Base-by-base conservation (phyloP, 148 eudicot genomes). In the Amaranthus palmeri region DNA sequence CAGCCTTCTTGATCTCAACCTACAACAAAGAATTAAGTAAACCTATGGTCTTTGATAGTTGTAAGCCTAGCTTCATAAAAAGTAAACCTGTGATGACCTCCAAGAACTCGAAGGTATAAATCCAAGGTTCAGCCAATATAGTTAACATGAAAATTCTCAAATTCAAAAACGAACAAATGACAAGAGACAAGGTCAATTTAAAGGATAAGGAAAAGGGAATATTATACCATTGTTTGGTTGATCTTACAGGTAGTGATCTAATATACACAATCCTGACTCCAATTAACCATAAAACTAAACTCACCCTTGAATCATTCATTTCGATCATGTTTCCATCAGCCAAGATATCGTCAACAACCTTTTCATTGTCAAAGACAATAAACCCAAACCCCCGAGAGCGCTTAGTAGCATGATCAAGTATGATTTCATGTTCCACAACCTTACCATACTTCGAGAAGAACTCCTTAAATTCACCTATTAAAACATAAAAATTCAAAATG, bases 1-100 rank as follows among this genome's bases (percentile, higher is more conserved):
- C 96, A 61, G 96, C 96, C 85, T 85, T 90, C 88, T 90, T 90
- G 78, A 90, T 82, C 86, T 90, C 96, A 79, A 90, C 88, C 90
- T 89, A 80, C 83, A 83, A 79, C 75, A 86, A 76, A 77, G 62
- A 81, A 75, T 68, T 57, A 73, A 44, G 70, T 77, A 71, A 81
- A 77, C 81, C 84, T 76, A 79, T 9, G 43, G 70, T 67, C 58
- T 74, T 79, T 68, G 44, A 63, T 49, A 63, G 78, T 70, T 15
- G 25, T 49, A 44, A 44, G 52, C 41, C 61, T 64, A 8, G 71
- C 42, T 63, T 43, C 10, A 61, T 67, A 60, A 51, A 63, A 41
- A 48, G 14, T 42, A 61, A 72, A 68, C 81, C 77, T 64, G 71
- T 17, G 61, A 45, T 25, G 47, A 69, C 25, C 54, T 70, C 78